phyloP scores from a whole-genome alignment of 2,329 filamentous ascomycete genomes.

The Fonsecaea pedrosoi region DNA sequence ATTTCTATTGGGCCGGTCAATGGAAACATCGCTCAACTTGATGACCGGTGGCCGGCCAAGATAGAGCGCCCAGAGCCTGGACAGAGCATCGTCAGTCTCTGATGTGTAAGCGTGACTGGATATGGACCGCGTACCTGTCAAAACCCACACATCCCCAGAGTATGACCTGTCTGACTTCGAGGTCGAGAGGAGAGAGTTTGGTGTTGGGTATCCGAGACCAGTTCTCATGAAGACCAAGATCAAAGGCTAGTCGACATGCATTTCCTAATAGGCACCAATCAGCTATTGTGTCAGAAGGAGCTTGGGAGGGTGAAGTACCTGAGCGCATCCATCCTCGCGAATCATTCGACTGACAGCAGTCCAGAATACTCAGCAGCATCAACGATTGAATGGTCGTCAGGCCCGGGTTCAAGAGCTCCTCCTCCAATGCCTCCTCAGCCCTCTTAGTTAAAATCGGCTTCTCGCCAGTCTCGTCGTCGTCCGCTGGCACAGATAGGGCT shows the following conservation, averaged over 20 bases:
- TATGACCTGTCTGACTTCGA: constrained; percentile 18
- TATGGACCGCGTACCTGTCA: constrained; percentile 10
- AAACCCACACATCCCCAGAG: constrained; percentile 18
- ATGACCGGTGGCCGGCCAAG: constrained; percentile 22
- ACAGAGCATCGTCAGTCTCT: neutral
- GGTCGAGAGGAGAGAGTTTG: constrained; percentile 1
- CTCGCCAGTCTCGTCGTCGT: constrained; percentile 12
- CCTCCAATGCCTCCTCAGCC: constrained; percentile 23
- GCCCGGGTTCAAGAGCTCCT: constrained; percentile 20
- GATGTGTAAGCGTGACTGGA: neutral
- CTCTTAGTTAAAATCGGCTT: constrained; percentile 10
- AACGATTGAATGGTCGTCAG: constrained; percentile 23
- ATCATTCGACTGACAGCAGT: constrained; percentile 25
- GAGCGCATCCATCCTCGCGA: constrained; percentile 24
- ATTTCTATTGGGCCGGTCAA: constrained; percentile 4
- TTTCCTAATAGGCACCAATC: constrained; percentile 7
- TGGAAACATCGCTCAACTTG: constrained; percentile 21
- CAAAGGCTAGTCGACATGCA: constrained; percentile 24
- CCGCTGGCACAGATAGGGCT: constrained; percentile 10
- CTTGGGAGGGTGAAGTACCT: constrained; percentile 11
- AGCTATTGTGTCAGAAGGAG: neutral
- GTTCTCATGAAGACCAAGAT: constrained; percentile 21
- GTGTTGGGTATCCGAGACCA: constrained; percentile 17
- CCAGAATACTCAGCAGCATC: constrained; percentile 23
- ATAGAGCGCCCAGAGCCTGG: constrained; percentile 23